Conservation (phyloP, 768 basidiomycete species). For the Tulasnella sp. region DNA sequence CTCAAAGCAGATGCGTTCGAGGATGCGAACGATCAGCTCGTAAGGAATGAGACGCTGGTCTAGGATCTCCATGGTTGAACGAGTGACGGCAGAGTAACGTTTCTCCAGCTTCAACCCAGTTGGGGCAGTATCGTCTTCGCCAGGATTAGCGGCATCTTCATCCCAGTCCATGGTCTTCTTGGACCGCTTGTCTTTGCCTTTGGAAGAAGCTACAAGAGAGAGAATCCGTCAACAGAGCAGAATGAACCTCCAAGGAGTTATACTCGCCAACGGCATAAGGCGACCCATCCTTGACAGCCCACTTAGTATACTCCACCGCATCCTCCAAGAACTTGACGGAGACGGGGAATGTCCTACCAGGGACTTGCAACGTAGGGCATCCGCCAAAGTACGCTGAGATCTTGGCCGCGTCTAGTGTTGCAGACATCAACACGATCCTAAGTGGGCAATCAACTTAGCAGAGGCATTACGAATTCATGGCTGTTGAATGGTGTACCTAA, state of each 20-base stretch:
- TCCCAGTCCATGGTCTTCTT: slow-evolving; percentile 63
- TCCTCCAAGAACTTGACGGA: slow-evolving; percentile 80
- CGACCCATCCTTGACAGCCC: slow-evolving; percentile 69
- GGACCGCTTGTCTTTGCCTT: slow-evolving; percentile 19
- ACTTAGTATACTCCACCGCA: slow-evolving; percentile 68
- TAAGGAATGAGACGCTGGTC: slow-evolving; percentile 86
- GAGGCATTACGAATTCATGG: not conserved
- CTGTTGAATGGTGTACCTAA: slow-evolving; percentile 55
- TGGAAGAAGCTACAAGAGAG: not conserved
- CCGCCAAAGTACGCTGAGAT: slow-evolving; percentile 81
- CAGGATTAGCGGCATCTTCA: slow-evolving; percentile 51
- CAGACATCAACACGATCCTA: slow-evolving; percentile 93
- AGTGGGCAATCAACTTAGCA: not conserved
- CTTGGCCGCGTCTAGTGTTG: slow-evolving; percentile 86
- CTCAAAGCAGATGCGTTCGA: slow-evolving; percentile 75
- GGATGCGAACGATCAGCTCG: slow-evolving; percentile 71
- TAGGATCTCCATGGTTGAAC: slow-evolving; percentile 67
- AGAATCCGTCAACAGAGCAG: not conserved
- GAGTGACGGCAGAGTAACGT: slow-evolving; percentile 67
- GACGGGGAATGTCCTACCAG: slow-evolving; percentile 92
- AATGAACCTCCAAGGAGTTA: not conserved
- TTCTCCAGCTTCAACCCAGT: slow-evolving; percentile 49
- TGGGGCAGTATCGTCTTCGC: slow-evolving; percentile 51
- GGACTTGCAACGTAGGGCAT: slow-evolving; percentile 70
- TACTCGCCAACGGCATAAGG: slow-evolving; percentile 48